Evolutionary conservation across 2,329 filamentous ascomycete genomes (phyloP).

Genomic region (Epichloe bromicola): DNA sequence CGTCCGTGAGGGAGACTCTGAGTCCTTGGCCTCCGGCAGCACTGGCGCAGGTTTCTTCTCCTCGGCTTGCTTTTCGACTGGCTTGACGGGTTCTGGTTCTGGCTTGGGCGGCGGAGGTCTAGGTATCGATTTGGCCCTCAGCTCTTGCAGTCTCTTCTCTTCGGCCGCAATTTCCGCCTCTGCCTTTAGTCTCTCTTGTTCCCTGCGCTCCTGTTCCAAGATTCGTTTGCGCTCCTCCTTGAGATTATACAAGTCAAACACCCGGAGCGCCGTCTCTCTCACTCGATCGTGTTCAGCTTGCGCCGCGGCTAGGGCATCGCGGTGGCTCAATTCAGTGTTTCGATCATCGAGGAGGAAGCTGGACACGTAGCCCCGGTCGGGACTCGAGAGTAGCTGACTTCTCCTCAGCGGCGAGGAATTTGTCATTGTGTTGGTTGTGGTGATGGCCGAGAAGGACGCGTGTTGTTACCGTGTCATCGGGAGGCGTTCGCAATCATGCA

Average conservation of each 20-base stretch:
- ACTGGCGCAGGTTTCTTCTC: background rate
- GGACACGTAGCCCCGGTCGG: slow-evolving; percentile 36
- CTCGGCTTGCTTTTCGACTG: background rate
- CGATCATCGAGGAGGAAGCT: slow-evolving; percentile 49
- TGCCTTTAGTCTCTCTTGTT: slow-evolving; percentile 31
- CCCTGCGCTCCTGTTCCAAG: slow-evolving; percentile 29
- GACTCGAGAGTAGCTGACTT: slow-evolving; percentile 27
- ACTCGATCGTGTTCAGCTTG: slow-evolving; percentile 55
- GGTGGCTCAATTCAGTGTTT: slow-evolving; percentile 50
- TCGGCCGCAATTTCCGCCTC: slow-evolving; percentile 34
- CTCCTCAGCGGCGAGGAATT: slow-evolving; percentile 28
- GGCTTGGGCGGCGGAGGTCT: slow-evolving; percentile 27
- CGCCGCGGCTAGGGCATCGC: slow-evolving; percentile 52
- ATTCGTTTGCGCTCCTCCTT: slow-evolving; percentile 31
- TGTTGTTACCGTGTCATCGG: slow-evolving; percentile 1
- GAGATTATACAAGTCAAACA: slow-evolving; percentile 34
- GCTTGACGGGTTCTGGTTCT: slow-evolving; percentile 13
- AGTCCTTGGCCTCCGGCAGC: slow-evolving; percentile 9
- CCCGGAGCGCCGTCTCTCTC: slow-evolving; percentile 34
- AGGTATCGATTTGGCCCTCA: slow-evolving; percentile 32
- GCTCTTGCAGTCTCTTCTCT: slow-evolving; percentile 33
- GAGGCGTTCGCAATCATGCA: no score
- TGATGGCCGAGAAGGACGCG: background rate
- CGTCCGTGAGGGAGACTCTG: slow-evolving; percentile 4
- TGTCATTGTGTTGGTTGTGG: slow-evolving; percentile 22